Evolutionary conservation across 768 basidiomycete genomes (phyloP), one percentile per base, ranked within the genome.

Genomic region (Termitomyces titanicus): DNA sequence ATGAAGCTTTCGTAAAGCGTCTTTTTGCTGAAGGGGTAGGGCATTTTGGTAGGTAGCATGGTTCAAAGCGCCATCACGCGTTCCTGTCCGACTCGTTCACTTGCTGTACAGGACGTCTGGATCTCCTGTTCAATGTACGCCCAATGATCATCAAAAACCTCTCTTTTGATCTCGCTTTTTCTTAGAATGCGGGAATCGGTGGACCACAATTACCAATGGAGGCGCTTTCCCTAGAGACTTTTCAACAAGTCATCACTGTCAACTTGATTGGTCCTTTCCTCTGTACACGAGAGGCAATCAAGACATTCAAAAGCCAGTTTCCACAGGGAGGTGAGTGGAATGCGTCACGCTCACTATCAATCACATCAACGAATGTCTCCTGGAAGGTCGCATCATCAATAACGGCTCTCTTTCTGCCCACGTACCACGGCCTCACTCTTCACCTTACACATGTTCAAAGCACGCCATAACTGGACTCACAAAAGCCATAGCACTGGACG

Each of bases 351-450:
- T 33, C 43, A 9, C 33, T 37, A 44, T 43, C 9, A 40, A 17
- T n/a, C n/a, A n/a, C n/a, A 44, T 39, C 22, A 47, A 10, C 39
- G 22, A 46, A 46, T n/a, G 1, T 15, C 13, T 37, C 29, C 12
- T 25, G 38, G 10, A 56, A 86, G 85, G 84, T 2, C 79, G 89
- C 18, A 88, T 94, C 58, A 87, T 95, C 70, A 92, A 93, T 73
- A 92, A 94, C 61, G 92, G 91, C 0, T 88, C 85, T n/a, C 74
- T 91, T 22, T 79, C 86, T 1, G 88, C 89, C 0, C 81, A 86
- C 57, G 74, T 81, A 3, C 88, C 90, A 1, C 79, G 88, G n/a
- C 86, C 85, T 1, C 68, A 81, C 61, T 74, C 80, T 1, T 68
- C 67, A 22, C 77, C 90, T 0, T 94, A 94, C 67, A 86, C 88